Conservation (phyloP, 2,329 filamentous ascomycete species). For the Trichoderma gracile region DNA sequence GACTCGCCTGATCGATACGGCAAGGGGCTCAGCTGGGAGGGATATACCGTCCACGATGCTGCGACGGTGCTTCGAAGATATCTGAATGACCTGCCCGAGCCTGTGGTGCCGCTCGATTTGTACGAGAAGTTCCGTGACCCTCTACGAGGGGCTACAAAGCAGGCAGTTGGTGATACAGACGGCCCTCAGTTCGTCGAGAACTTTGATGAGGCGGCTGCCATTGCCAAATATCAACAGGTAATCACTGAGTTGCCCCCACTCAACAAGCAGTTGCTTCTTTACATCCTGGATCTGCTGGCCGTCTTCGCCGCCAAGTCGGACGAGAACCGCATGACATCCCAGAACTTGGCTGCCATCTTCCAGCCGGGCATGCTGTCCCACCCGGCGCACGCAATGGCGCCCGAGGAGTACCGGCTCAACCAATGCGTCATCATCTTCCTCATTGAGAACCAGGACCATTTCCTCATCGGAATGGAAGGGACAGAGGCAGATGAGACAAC, state of each 20-base stretch:
- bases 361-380: slow-evolving; percentile 96
- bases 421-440: slow-evolving; percentile 97
- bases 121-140: slow-evolving; percentile 91
- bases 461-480: slow-evolving; percentile 96
- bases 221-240: slow-evolving; percentile 79
- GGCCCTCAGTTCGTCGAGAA: slow-evolving; percentile 68
- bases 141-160: slow-evolving; percentile 68
- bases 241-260: slow-evolving; percentile 92
- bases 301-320: slow-evolving; percentile 97
- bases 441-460: slow-evolving; percentile 98
- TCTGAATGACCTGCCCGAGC: slow-evolving; percentile 92
- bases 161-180: slow-evolving; percentile 69
- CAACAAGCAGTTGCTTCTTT: slow-evolving; percentile 90
- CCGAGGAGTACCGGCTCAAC: slow-evolving; percentile 88
- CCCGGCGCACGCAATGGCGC: slow-evolving; percentile 91
- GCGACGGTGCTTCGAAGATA: slow-evolving; percentile 95
- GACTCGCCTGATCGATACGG: slow-evolving; percentile 94
- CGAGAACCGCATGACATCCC: slow-evolving; percentile 93
- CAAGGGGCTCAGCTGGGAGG: slow-evolving; percentile 94
- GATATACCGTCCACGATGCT: slow-evolving; percentile 97
- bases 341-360: slow-evolving; percentile 94
- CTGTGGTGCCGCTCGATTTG: slow-evolving; percentile 90
- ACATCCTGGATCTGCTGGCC: slow-evolving; percentile 91
- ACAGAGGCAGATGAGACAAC: slow-evolving; percentile 92
- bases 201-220: slow-evolving; percentile 66